A percentile compares a stretch with the other conserved stretches of the same genome.
phyloP scores from a whole-genome alignment of 441 rosid genomes.

The Corymbia calophylla region DNA sequence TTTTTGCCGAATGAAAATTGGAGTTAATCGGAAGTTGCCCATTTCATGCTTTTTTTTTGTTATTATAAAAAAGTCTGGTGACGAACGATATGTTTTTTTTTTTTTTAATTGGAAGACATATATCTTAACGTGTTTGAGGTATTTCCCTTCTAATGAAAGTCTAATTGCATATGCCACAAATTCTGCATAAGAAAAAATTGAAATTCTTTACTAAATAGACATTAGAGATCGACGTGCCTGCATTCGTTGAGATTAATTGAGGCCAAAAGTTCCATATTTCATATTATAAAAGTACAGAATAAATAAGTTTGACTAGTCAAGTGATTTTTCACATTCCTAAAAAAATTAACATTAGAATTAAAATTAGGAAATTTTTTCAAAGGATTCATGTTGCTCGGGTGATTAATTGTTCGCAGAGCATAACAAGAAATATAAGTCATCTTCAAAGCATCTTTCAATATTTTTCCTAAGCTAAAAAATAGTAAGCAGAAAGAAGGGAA shows the following conservation, averaged over 20 bases:
- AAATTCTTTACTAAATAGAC: rapidly evolving
- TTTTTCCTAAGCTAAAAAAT: background rate
- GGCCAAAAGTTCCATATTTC: rapidly evolving
- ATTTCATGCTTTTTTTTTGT: background rate
- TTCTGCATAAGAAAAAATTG: background rate
- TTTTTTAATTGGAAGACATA: background rate
- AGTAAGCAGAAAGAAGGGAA: background rate
- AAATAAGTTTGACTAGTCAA: background rate
- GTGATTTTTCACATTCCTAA: rapidly evolving
- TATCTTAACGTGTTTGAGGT: background rate
- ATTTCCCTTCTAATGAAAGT: background rate
- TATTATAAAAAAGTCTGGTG: background rate
- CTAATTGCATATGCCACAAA: background rate
- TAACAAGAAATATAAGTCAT: background rate
- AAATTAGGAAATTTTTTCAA: background rate
- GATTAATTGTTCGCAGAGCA: background rate
- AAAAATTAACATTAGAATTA: too few relatives aligned
- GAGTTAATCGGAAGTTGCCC: background rate
- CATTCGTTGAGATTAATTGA: rapidly evolving
- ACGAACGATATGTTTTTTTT: background rate
- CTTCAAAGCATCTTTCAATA: background rate
- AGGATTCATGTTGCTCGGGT: background rate
- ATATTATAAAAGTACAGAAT: rapidly evolving
- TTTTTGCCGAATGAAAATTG: background rate
- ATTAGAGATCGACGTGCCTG: background rate